Percentiles rank a stretch among this genome's conserved stretches.
These are phyloP conservation scores for Colletotrichum spaethianum DNA, from an alignment of 2,329 filamentous ascomycete species.

Conservation along the genomic window DNA sequence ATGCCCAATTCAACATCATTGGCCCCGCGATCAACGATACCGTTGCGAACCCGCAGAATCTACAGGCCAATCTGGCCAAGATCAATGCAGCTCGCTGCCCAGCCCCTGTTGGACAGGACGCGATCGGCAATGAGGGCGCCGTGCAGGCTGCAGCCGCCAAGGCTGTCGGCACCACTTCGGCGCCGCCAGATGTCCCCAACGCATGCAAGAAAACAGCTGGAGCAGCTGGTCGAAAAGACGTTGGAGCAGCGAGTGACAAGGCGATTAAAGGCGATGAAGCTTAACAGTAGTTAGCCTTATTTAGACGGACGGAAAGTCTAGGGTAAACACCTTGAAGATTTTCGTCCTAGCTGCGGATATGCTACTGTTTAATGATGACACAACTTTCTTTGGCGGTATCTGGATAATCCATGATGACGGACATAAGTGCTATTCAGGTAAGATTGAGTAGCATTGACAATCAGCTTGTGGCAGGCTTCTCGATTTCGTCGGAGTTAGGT, in stretches of 20 bases:
- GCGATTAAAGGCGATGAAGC: too few relatives aligned
- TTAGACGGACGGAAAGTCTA: too few relatives aligned
- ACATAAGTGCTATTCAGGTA: too few relatives aligned
- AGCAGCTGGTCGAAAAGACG: neutral
- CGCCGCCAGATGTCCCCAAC: neutral
- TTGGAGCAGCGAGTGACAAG: neutral
- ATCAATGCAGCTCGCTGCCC: constrained; percentile 1
- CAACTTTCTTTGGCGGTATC: too few relatives aligned
- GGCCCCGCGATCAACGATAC: neutral
- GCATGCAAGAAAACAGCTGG: neutral
- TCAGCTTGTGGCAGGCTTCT: too few relatives aligned
- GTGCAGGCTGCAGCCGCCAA: neutral
- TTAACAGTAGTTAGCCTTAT: too few relatives aligned
- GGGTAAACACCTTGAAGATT: too few relatives aligned
- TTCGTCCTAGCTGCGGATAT: too few relatives aligned
- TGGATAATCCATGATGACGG: too few relatives aligned
- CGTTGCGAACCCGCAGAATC: neutral
- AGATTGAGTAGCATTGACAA: too few relatives aligned
- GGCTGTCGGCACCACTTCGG: neutral
- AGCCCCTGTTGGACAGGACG: neutral
- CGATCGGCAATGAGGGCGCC: neutral
- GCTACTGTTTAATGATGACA: too few relatives aligned
- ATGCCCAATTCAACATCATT: neutral
- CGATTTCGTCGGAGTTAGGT: too few relatives aligned
- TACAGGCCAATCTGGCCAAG: neutral